phyloP scores from a whole-genome alignment of 1,139 yeast genomes.

The Lodderomyces elongisporus region DNA sequence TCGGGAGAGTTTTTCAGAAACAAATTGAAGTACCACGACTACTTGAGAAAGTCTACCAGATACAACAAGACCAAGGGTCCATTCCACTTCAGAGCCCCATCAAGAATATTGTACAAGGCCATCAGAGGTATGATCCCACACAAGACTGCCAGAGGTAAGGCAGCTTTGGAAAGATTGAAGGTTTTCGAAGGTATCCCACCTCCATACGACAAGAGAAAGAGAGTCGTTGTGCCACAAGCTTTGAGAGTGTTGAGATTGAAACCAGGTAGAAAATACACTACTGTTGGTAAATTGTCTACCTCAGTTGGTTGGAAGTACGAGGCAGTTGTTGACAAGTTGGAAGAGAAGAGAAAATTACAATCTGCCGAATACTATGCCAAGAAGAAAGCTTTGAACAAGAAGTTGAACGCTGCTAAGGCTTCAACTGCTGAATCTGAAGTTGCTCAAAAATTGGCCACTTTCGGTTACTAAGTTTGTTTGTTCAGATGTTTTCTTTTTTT shows the following conservation, averaged over 20 bases:
- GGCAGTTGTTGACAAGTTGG: constrained; percentile 94
- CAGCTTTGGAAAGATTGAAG: constrained; percentile 99
- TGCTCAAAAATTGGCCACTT: constrained; percentile 69
- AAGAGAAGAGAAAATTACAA: constrained; percentile 99
- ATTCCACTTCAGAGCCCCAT: constrained; percentile 99
- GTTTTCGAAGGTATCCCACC: constrained; percentile 99
- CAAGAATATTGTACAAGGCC: constrained; percentile 99
- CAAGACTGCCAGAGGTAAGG: constrained; percentile 99
- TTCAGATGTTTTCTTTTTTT: no score
- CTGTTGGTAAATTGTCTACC: constrained; percentile 92
- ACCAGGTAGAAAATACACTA: constrained; percentile 99
- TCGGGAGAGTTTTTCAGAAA: constrained; percentile 99
- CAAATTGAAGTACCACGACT: constrained; percentile 99
- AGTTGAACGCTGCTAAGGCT: constrained; percentile 81
- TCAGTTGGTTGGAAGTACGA: constrained; percentile 99
- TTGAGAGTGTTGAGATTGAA: constrained; percentile 98
- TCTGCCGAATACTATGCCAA: constrained; percentile 98
- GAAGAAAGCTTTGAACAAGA: constrained; percentile 95
- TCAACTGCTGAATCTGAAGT: constrained; percentile 72
- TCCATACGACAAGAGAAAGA: constrained; percentile 99
- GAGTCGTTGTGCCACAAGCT: constrained; percentile 99
- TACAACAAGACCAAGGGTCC: constrained; percentile 99
- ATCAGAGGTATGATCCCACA: constrained; percentile 99
- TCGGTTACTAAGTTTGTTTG: constrained; percentile 58
- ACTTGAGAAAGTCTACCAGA: constrained; percentile 98